Base-by-base conservation (phyloP, 129 eudicot species). In the Calendula officinalis region DNA sequence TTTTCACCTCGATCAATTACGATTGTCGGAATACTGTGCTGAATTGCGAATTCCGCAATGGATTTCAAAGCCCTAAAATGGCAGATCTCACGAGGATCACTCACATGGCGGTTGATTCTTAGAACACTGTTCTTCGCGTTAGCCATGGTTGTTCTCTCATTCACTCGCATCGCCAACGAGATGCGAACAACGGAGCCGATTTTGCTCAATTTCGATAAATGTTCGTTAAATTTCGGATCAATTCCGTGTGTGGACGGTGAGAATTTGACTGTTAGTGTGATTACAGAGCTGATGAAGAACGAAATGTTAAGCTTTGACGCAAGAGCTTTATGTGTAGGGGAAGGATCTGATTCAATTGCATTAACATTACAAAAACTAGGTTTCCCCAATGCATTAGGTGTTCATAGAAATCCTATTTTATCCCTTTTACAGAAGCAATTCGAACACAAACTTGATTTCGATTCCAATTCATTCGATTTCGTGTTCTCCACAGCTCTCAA, bases 71-170 rank as follows among this genome's bases (percentile, higher is more conserved):
- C 78, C 65, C 50, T 85, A 68, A 86, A 79, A 81, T 85, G 86
- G 91, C 95, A 79, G 62, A 62, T 86, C 76, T 48, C 72, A 8
- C 83, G 86, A 41, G 98, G 98, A 66, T 74, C 91, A 7, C 48
- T 87, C 34, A 62, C 88, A 55, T 84, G 78, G 83, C 78, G 95
- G 17, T 60, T 85, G 83, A 45, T 82, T 11, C 70, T 83, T 17
- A 77, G 81, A 59, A 76, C 77, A n/a, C 64, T 81, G 47, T 66
- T 83, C 77, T 79, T 88, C 45, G 75, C 72, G 9, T 43, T 78
- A 30, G 96, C 84, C 35, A 62, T 83, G 74, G 52, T 76, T 15
- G 60, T 80, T 30, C 52, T 92, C 35, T 80, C 87, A 0, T 60
- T 85, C 62, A 75, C 86, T 57, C 91, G 83, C 13, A 70, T 88